Evolutionary conservation across 2,329 filamentous ascomycete genomes (phyloP).

Genomic region (Xylariomycetidae sp.): DNA sequence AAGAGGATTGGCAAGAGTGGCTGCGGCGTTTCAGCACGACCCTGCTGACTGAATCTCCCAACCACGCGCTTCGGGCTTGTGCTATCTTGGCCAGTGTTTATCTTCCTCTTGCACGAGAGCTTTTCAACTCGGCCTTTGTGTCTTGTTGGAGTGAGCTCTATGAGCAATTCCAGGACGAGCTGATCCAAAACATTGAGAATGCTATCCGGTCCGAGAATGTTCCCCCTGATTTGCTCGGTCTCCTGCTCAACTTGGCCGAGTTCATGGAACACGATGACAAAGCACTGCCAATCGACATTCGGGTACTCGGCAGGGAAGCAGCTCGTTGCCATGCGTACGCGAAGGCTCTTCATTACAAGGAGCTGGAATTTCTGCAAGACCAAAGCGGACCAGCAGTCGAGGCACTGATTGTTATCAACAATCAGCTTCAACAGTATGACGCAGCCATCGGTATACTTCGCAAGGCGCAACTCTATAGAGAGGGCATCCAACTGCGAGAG

Average conservation of each 20-base stretch:
- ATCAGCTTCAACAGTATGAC: constrained; percentile 96
- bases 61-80: constrained; percentile 89
- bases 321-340: constrained; percentile 96
- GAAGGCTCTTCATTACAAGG: constrained; percentile 97
- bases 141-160: constrained; percentile 99
- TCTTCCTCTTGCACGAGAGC: constrained; percentile 79
- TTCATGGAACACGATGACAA: constrained; percentile 99
- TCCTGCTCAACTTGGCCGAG: constrained; percentile 91
- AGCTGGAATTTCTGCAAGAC: constrained; percentile 95
- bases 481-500: constrained; percentile 88
- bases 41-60: constrained; percentile 88
- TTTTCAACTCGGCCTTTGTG: constrained; percentile 98
- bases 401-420: constrained; percentile 98
- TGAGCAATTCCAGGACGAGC: constrained; percentile 92
- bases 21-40: constrained; percentile 95
- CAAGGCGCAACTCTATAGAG: constrained; percentile 91
- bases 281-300: constrained; percentile 92
- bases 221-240: constrained; percentile 88
- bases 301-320: constrained; percentile 88
- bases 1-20: constrained; percentile 99
- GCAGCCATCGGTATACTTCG: constrained; percentile 96
- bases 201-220: constrained; percentile 94
- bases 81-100: constrained; percentile 88
- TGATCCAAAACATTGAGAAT: constrained; percentile 91
- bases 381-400: constrained; percentile 94